Conservation (phyloP, 2,329 filamentous ascomycete species). For the Nemania serpens region DNA sequence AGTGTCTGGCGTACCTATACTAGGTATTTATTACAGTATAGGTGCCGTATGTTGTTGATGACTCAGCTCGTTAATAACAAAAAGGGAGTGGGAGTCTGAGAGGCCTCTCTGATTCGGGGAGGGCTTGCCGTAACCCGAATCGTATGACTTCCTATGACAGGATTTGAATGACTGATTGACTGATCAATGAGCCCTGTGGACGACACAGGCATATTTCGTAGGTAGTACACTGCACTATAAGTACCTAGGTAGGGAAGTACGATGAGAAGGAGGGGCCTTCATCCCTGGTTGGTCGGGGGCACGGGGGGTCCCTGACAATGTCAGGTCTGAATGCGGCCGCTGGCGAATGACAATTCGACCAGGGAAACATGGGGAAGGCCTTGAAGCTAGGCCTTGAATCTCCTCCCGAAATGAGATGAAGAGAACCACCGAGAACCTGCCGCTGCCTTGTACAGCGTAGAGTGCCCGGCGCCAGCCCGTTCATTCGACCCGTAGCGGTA, state of each 20-base stretch:
- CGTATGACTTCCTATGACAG: constrained; percentile 14
- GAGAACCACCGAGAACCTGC: constrained; percentile 32
- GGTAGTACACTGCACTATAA: too few relatives aligned
- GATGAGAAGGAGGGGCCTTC: constrained; percentile 17
- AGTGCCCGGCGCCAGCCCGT: too few relatives aligned
- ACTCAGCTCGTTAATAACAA: neutral
- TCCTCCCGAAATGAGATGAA: constrained; percentile 33
- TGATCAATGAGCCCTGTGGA: neutral
- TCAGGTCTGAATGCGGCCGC: constrained; percentile 29
- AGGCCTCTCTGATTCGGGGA: constrained; percentile 6
- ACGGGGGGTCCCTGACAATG: constrained; percentile 23
- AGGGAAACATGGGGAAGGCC: constrained; percentile 30
- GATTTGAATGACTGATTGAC: constrained; percentile 4
- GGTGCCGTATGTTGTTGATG: neutral
- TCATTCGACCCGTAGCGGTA: too few relatives aligned
- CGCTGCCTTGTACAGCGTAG: constrained; percentile 13
- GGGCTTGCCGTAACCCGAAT: constrained; percentile 16
- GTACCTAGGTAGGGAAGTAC: too few relatives aligned
- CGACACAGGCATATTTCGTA: too few relatives aligned
- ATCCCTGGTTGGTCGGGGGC: constrained; percentile 11
- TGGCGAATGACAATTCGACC: constrained; percentile 28
- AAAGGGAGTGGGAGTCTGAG: constrained; percentile 13
- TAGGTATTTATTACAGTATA: too few relatives aligned
- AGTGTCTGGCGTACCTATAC: neutral
- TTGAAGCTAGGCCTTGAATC: constrained; percentile 22